Conservation (phyloP, 2,329 filamentous ascomycete species). For the Paracorniculantispora psalliotae region DNA sequence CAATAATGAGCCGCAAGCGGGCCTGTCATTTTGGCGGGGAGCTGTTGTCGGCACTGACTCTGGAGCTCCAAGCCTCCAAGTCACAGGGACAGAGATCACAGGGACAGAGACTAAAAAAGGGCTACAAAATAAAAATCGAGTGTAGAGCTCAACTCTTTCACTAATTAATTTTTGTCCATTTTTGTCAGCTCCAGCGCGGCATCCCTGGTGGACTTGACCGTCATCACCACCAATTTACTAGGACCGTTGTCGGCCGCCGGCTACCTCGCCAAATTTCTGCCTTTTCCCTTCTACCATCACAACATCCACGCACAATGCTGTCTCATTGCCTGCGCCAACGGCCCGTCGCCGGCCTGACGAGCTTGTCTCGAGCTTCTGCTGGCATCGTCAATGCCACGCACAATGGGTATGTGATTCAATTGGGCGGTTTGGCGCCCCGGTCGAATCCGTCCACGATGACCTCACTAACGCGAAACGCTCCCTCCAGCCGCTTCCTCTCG, state of each 20-base stretch:
- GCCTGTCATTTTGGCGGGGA: slow-evolving; percentile 5
- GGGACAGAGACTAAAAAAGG: slow-evolving; percentile 23
- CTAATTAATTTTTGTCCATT: neutral
- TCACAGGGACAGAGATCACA: slow-evolving; percentile 23
- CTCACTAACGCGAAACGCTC: neutral
- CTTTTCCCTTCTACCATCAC: slow-evolving; percentile 15
- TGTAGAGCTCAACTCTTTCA: neutral
- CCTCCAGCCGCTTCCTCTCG: slow-evolving; percentile 45
- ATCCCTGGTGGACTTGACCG: neutral
- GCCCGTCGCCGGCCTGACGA: slow-evolving; percentile 20
- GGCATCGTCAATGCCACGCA: slow-evolving; percentile 19
- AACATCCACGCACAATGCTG: slow-evolving; percentile 20
- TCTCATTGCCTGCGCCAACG: slow-evolving; percentile 24
- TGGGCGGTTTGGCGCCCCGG: neutral
- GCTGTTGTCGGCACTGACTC: neutral
- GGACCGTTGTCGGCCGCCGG: slow-evolving; percentile 22
- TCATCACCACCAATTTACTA: slow-evolving; percentile 15
- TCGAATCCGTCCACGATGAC: neutral
- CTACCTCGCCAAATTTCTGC: slow-evolving; percentile 14
- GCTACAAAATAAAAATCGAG: neutral
- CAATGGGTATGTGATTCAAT: slow-evolving; percentile 23
- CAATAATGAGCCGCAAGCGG: slow-evolving; percentile 11
- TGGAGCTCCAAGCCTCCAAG: neutral
- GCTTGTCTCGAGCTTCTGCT: slow-evolving; percentile 20
- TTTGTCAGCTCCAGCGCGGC: neutral